Evolutionary conservation across 2,329 filamentous ascomycete species (phyloP), one percentile per base, ranked within the genome.

Genomic region (Fusarium siculi): DNA sequence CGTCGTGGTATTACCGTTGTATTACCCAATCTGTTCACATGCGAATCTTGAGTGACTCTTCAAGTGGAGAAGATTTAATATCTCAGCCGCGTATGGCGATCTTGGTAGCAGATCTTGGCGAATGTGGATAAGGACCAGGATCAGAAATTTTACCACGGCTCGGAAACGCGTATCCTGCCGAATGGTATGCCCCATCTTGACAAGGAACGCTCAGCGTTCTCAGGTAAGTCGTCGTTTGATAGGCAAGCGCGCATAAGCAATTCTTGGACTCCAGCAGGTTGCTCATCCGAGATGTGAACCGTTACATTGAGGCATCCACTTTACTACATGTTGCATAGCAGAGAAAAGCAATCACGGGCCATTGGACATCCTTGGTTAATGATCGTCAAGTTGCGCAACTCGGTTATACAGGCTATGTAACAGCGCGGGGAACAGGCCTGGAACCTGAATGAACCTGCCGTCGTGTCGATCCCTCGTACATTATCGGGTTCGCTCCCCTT

Each of bases 321-420:
- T 15, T 1, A 9, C 36, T 43, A 34, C 36, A 49, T 19, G 9
- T 19, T 42, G 37, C 30, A 54, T 54, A 25, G 21, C 62, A 65
- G 40, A 16, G 4, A 43, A 53, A 43, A 53, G 42, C 9, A 69
- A 69, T 65, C 40, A 70, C 66, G 46, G 66, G 42, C 52, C 36
- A 58, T 47, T 65, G 9, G 9, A 43, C 66, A 23, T 37, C 21
- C 58, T 65, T 15, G 58, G 66, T 58, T 58, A 37, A 57, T 32
- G 66, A 70, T 69, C 58, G 25, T 28, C 44, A 10, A 44, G 28
- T 42, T 49, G 44, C 46, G 56, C 46, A 62, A 39, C 18, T 44
- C 25, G 28, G 43, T 28, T 63, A 42, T 25, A 46, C 39, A 32
- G 30, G 49, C 30, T 11, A 28, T 36, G 61, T n/a, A 25, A 12